Evolutionary conservation across 2,329 filamentous ascomycete species (phyloP), one percentile per base, ranked within the genome.

Genomic region (Venturiaceae sp.): DNA sequence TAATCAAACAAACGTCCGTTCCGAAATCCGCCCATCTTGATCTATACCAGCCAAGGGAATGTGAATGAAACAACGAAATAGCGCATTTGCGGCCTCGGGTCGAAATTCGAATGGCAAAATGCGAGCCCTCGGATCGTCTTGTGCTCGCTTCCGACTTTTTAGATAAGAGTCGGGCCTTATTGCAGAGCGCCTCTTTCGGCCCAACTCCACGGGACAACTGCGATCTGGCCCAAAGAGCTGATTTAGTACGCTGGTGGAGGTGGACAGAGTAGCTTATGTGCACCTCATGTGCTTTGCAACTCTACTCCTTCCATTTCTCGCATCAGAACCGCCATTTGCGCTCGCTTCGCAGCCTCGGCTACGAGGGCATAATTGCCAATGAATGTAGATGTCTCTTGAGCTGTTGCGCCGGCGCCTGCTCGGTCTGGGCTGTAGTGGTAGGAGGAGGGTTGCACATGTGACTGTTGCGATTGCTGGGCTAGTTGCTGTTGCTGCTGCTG

Each of bases 331-430:
- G 90, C 90, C 79, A 96, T 88, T 73, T 96, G 90, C 9, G 92
- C 92, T 44, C 92, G 81, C 74, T 95, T 96, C 46, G 91, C 92
- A 1, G 92, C 92, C 77, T 97, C 92, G 36, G 92, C 92, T 44
- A 96, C 82, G 32, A 96, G 82, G 60, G 83, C 92, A 67, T 92
- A 89, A 72, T 95, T 87, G 66, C 86, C 84, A 61, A 95, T 80
- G 68, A 91, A 91, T 3, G 78, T 79, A 9, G 78, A 77, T 1
- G 81, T 83, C 66, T 77, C 75, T 39, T 53, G 69, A 39, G 30
- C 67, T 2, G 69, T 72, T 23, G 64, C 61, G 34, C 70, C 71
- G 19, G 71, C 67, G 8, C 65, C 67, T 5, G 67, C 60, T 28
- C 71, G 63, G 55, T 70, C 70, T 33, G 71, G 69, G 57, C 62